Conservation (phyloP, 768 basidiomycete species). For the Lactarius tabidus region DNA sequence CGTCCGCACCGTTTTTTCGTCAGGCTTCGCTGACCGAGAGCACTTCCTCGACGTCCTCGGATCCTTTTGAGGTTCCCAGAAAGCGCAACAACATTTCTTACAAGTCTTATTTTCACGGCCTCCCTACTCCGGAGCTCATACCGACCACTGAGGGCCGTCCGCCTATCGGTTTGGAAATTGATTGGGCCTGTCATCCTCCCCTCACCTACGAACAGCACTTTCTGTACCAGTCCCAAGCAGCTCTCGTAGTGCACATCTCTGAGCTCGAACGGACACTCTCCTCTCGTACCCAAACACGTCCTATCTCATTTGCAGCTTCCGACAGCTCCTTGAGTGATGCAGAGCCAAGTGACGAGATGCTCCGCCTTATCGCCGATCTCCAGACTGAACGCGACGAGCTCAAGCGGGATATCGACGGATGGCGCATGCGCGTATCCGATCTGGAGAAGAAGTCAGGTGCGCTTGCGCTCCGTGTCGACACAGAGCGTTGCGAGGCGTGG, state of each 20-base stretch:
- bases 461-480: conserved; percentile 52
- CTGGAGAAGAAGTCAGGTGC: conserved; percentile 68
- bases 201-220: conserved; percentile 70
- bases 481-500: conserved; percentile 76
- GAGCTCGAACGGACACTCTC: conserved; percentile 72
- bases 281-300: conserved; percentile 38
- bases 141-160: conserved; percentile 51
- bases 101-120: conserved; percentile 46
- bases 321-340: conserved; percentile 36
- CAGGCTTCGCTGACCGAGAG: conserved; percentile 32
- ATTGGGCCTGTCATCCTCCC: conserved; percentile 26
- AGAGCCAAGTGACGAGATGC: conserved; percentile 74
- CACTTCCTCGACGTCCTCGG: conserved; percentile 30
- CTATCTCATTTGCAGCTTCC: conserved; percentile 48
- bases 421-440: conserved; percentile 72
- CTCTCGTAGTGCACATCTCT: conserved; percentile 75
- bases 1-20: conserved; percentile 36
- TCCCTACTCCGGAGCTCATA: conserved; percentile 74
- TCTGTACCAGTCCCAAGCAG: conserved; percentile 79
- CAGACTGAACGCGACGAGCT: conserved; percentile 89
- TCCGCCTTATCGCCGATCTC: conserved; percentile 68
- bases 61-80: conserved; percentile 34
- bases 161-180: conserved; percentile 36
- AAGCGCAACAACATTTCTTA: conserved; percentile 75
- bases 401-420: conserved; percentile 82